Evolutionary conservation across 208 protist species (phyloP), one percentile per base, ranked within the genome.

Genomic region (Trypanosomatidae sp.): DNA sequence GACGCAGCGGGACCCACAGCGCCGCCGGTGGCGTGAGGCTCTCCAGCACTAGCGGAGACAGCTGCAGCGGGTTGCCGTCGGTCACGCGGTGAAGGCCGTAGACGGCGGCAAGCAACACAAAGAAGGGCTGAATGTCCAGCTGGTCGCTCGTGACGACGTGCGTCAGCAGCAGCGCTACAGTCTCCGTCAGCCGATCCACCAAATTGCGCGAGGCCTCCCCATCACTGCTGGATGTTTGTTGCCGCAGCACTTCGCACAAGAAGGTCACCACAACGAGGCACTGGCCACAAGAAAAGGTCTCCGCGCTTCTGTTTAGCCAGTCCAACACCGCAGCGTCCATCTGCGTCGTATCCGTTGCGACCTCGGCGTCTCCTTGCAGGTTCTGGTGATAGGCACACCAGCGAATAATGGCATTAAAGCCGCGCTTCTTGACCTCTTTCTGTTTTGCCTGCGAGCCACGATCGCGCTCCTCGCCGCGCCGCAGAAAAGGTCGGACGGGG

Each of bases 231-330:
- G n/a, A n/a, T n/a, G n/a, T n/a, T n/a, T n/a, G n/a, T n/a, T n/a
- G n/a, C n/a, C n/a, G n/a, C 17, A 90, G 75, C 3, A 94, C 79
- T 50, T 97, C 90, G 62, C 80, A 89, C 30, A 97, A 69, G 62
- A 95, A 89, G 39, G 83, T 85, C n/a, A 91, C 67, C 0, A 95
- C 71, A 30, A 95, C 82, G 10, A 97, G 73, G 46, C 80, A 73
- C 77, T 97, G 92, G 0, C 84, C 86, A 80, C 92, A 94, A 1
- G 89, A 88, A 46, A 97, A 87, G 30, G 17, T 76, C 13, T 50
- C 19, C 53, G 55, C 62, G 62, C 60, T 83, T 9, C 28, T 15
- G 73, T 66, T 0, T 76, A 73, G 12, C 68, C 59, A 1, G 30
- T 43, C 5, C n/a, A n/a, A n/a, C n/a, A n/a, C n/a, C n/a, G n/a